Evolutionary conservation across 345 rosid genomes (phyloP), one percentile per base, ranked within the genome.

Genomic region (Boechera retrofracta): DNA sequence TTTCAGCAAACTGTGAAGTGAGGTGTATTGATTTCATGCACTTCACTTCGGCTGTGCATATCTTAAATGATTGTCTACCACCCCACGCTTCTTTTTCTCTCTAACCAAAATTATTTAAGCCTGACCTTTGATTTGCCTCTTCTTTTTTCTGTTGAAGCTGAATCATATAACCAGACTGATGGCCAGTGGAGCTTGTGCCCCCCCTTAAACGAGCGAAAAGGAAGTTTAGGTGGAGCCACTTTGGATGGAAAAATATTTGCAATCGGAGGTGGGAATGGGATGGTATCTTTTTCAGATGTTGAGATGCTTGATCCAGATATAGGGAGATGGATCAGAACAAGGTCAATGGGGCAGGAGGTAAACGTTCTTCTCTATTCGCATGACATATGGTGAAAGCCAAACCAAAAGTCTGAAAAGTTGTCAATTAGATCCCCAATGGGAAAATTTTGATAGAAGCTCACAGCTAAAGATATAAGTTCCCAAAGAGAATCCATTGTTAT

Each of bases 241-340:
- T 69, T 83, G 67, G 57, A 82, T 48, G 83, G 81, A 56, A 92
- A 86, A 75, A 66, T 89, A 76, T 89, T 81, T 82, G 90, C 91
- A 48, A 64, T 89, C 41, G 98, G 96, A 35, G 98, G 98, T 8
- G 94, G 96, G 60, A 83, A 89, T 74, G 86, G 79, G 10, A 54
- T 5, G 41, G 75, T 48, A 24, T 67, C 73, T 77, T 81, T 85
- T 77, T 79, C 96, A 56, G 94, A 92, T 49, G 96, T 92, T 64
- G 98, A 90, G 83, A 89, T 90, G 90, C 86, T 92, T 79, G 94
- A 92, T 82, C 85, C 87, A 67, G 85, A 85, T 73, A 64, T 88
- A 5, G 94, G 91, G 53, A 83, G 52, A 71, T 92, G 98, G 98
- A 87, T 90, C 38, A 74, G 49, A 56, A 57, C 87, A 28, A 83